Evolutionary conservation across 306 rosid genomes (phyloP), one percentile per base, ranked within the genome.

Genomic region (Quercus robur): DNA sequence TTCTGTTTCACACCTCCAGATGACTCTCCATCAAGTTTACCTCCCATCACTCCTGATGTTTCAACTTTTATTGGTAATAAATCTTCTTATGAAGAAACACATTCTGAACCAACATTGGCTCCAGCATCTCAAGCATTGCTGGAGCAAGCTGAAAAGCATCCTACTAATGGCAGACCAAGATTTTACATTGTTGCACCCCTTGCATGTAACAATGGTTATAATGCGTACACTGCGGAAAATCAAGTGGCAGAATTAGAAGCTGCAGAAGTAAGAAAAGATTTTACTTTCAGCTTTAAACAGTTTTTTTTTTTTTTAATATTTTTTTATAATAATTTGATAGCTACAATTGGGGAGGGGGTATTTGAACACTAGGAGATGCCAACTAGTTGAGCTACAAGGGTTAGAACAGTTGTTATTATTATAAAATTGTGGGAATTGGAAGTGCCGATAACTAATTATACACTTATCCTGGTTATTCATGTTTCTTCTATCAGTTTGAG

Each of bases 41-140:
- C 8, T 5, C 14, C 13, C 12, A 66, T 30, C 35, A 5, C 12
- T 3, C 19, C 49, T 31, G 71, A 87, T 26, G 74, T 44, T 62
- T 87, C 54, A 12, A 49, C 54, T 49, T 13, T 86, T 26, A 76
- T 70, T 46, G 67, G 74, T 80, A 70, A 58, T 63, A 84, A 62
- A 56, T 58, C 75, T 83, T 84, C 76, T 38, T 38, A 38, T 3
- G 93, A 81, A 70, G 97, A 91, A 54, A 66, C 76, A 21, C 81
- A 51, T 56, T 38, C 46, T 38, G 46, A 38, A 38, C 46, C 46
- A 38, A 38, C 46, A 38, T 38, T 38, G 44, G 10, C 71, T 87
- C 83, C 85, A 15, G 85, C 75, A 63, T 88, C 91, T 72, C 79
- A 89, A 3, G 82, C 89, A 14, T 74, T 52, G 74, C 82, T 75